Evolutionary conservation across 116 monocot species (phyloP).

Genomic region (Iris pallida): DNA sequence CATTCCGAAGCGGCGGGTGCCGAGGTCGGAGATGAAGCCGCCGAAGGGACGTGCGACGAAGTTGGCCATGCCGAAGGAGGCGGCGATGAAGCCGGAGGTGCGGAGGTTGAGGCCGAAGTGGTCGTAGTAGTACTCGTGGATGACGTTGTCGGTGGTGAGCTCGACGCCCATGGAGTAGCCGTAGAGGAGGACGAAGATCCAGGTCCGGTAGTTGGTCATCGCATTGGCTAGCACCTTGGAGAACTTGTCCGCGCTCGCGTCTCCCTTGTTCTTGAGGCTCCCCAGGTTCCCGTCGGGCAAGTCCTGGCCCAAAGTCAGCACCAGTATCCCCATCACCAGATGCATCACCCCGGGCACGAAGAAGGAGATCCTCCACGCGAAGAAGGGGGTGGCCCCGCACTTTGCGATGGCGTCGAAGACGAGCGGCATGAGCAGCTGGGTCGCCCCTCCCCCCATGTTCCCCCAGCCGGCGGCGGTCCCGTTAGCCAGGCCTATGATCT

Average conservation of each 20-base stretch:
- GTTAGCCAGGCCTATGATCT: constrained; percentile 60
- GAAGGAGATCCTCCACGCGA: constrained; percentile 12
- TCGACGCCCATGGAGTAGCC: no score
- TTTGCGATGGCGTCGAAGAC: constrained; percentile 34
- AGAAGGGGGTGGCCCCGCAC: constrained; percentile 10
- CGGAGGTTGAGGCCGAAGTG: no score
- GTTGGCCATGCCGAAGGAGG: no score
- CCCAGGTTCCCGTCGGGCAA: constrained; percentile 11
- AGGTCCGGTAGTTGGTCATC: not conserved
- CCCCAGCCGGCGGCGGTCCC: constrained; percentile 81
- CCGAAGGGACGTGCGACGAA: no score
- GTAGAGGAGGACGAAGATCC: constrained; percentile 13
- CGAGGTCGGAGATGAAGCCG: no score
- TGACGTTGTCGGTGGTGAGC: no score
- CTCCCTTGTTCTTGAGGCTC: constrained; percentile 1
- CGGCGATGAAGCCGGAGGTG: no score
- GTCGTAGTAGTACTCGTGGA: no score
- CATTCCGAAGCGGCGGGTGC: no score
- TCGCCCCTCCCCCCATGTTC: constrained; percentile 82
- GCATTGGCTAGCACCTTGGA: constrained; percentile 5
- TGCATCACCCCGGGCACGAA: constrained; percentile 13
- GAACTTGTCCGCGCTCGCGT: not conserved
- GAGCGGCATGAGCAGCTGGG: constrained; percentile 76
- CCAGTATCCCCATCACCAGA: constrained; percentile 1
- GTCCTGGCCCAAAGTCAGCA: constrained; percentile 13